A percentile compares a stretch with the other conserved stretches of the same genome.
Evolutionary conservation across 495 filamentous ascomycete species (phyloP).

Genomic region (Barbatosphaeria neglecta): DNA sequence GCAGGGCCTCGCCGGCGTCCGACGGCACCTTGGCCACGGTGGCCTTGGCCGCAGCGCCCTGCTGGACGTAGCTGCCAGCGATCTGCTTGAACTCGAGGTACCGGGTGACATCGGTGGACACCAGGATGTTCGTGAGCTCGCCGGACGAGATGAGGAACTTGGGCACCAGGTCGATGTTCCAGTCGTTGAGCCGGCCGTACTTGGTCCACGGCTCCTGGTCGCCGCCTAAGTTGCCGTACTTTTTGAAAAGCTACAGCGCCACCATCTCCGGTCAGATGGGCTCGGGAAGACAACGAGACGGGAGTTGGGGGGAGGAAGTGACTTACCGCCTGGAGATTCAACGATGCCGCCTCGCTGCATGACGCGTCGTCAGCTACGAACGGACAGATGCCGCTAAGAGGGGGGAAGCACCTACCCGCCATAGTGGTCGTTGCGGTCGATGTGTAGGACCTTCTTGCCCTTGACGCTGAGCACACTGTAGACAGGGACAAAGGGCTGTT

Average conservation of each 20-base stretch:
- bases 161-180: conserved; percentile 97
- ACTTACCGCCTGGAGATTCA: conserved; percentile 84
- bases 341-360: conserved; percentile 77
- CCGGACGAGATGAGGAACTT: conserved; percentile 98
- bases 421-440: conserved; percentile 98
- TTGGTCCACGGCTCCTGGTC: conserved; percentile 96
- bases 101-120: conserved; percentile 90
- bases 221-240: conserved; percentile 68
- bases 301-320: conserved; percentile 7
- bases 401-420: conserved; percentile 60
- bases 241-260: conserved; percentile 72
- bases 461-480: conserved; percentile 92
- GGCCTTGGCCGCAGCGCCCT: conserved; percentile 64
- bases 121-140: conserved; percentile 94
- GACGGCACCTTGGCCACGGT: conserved; percentile 95
- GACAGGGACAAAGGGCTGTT: background rate
- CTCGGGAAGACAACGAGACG: background rate
- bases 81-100: conserved; percentile 99
- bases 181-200: conserved; percentile 92
- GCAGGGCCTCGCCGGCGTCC: conserved; percentile 79
- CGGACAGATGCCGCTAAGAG: conserved; percentile 4
- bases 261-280: conserved; percentile 13
- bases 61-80: conserved; percentile 93
- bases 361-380: conserved; percentile 11
- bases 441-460: conserved; percentile 97